These are phyloP conservation scores for Phylloboletellus chloephorus DNA, from an alignment of 1,284 basidiomycete genomes.

Conservation along the genomic window DNA sequence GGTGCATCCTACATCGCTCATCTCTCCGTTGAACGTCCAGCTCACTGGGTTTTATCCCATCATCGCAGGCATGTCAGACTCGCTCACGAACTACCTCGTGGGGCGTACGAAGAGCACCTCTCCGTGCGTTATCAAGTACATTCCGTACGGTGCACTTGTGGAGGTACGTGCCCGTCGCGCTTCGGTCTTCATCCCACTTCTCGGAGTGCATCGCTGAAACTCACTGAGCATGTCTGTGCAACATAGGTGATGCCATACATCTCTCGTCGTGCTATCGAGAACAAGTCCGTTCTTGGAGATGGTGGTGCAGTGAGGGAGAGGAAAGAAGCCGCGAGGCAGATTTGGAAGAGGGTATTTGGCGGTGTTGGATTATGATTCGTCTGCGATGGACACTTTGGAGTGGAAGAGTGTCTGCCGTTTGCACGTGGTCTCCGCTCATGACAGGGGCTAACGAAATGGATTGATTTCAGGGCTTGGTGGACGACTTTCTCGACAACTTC, in stretches of 20 bases:
- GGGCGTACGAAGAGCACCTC: constrained; percentile 48
- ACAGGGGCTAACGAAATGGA: no score
- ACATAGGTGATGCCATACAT: constrained; percentile 64
- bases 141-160: constrained; percentile 78
- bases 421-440: no score
- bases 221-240: not conserved
- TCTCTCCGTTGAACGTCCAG: not conserved
- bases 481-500: no score
- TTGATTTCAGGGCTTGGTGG: no score
- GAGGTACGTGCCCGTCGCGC: constrained; percentile 40
- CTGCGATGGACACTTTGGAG: not conserved
- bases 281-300: constrained; percentile 53
- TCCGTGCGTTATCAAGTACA: constrained; percentile 79
- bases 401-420: not conserved
- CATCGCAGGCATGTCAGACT: constrained; percentile 74
- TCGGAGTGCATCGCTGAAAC: not conserved
- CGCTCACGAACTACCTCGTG: constrained; percentile 68
- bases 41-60: not conserved
- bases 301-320: constrained; percentile 56
- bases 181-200: not conserved
- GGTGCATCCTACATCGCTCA: constrained; percentile 43
- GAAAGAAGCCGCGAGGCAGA: constrained; percentile 44
- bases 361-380: constrained; percentile 19
- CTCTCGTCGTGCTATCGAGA: constrained; percentile 73
- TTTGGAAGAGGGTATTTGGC: constrained; percentile 45